phyloP scores from a whole-genome alignment of 345 rosid genomes.

The Atalantia buxifolia region DNA sequence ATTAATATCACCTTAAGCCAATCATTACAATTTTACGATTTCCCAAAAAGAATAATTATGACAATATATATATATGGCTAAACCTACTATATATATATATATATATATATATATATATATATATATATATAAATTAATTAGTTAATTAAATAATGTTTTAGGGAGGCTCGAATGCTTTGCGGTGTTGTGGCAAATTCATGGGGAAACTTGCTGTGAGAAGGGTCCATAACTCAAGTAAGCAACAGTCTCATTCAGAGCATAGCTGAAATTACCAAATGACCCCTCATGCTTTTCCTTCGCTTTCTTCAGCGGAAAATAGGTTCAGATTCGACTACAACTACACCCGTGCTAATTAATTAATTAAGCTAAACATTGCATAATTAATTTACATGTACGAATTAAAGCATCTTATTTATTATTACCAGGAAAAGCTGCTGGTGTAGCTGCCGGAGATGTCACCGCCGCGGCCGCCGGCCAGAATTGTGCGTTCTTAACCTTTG shows the following conservation, averaged over 20 bases:
- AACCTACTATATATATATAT: too few species aligned
- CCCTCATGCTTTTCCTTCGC: background rate
- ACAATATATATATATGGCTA: background rate
- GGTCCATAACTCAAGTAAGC: background rate
- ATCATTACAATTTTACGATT: background rate
- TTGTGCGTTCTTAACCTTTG: conserved; percentile 88
- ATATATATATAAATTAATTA: background rate
- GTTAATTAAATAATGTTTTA: background rate
- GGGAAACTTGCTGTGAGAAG: conserved; percentile 1
- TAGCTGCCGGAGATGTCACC: conserved; percentile 6
- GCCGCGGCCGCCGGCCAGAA: conserved; percentile 49
- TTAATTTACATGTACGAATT: conserved; percentile 10
- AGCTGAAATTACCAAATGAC: background rate
- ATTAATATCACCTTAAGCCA: background rate
- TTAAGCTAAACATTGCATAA: background rate
- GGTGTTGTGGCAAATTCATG: conserved; percentile 3
- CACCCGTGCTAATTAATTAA: background rate
- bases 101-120: too few species aligned
- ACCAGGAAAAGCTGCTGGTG: conserved; percentile 14
- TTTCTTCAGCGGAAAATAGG: conserved; percentile 9
- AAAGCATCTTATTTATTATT: background rate
- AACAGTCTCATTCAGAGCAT: background rate
- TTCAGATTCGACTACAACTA: conserved; percentile 9
- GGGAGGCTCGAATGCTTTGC: conserved; percentile 12
- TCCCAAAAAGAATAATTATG: background rate